A percentile compares a stretch with the other conserved stretches of the same genome.
These are phyloP conservation scores for Trichoderma aggressivum DNA, from an alignment of 2,329 filamentous ascomycete species.

Conservation along the genomic window DNA sequence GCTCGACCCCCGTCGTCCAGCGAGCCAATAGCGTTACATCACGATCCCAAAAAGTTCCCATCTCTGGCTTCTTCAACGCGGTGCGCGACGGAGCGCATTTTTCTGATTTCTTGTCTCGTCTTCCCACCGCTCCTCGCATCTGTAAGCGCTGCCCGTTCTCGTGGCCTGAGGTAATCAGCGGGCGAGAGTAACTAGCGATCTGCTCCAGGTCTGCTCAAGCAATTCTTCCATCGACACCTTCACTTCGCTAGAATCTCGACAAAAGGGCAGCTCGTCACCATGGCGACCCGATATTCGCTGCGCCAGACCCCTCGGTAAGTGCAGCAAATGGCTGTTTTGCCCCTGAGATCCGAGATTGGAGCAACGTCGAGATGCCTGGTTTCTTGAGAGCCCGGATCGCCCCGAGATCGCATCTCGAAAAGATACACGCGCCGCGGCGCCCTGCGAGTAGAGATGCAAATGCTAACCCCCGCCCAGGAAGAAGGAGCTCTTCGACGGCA, in stretches of 20 bases:
- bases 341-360: not conserved
- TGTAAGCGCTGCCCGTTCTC: not conserved
- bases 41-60: conserved; percentile 17
- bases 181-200: not conserved
- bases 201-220: not conserved
- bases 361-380: not conserved
- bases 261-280: conserved; percentile 17
- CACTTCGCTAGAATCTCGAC: not conserved
- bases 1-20: conserved; percentile 6
- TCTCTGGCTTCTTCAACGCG: conserved; percentile 15
- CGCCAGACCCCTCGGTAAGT: conserved; percentile 32
- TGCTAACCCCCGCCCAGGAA: conserved; percentile 40
- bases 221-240: not conserved
- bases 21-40: conserved; percentile 22
- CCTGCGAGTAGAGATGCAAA: not conserved
- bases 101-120: not conserved
- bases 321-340: not conserved
- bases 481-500: conserved; percentile 59
- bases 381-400: not conserved
- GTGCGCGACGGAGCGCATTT: conserved; percentile 3
- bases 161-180: not conserved
- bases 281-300: conserved; percentile 31
- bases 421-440: not conserved
- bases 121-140: conserved; percentile 4
- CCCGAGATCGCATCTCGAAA: not conserved